Base-by-base conservation (phyloP, 2,329 filamentous ascomycete genomes). In the Cladophialophora immunda region DNA sequence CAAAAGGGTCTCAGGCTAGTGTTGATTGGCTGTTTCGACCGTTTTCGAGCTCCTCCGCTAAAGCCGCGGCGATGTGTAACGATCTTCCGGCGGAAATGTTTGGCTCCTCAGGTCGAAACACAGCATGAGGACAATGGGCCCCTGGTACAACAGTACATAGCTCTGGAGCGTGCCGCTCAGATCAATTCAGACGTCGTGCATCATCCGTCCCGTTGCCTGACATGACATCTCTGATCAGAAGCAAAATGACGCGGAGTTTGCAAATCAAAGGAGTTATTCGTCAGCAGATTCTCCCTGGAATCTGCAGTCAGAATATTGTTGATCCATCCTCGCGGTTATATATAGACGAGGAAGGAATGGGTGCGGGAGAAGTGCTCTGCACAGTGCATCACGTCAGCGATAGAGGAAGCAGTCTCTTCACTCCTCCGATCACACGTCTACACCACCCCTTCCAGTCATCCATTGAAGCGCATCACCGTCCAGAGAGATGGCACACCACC, bases 181-280 rank as follows among this genome's bases (percentile, higher is more conserved):
- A 25, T 50, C 19, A 7, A 50, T 50, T 13, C 8, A 50, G 4
- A 50, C 9, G n/a, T 25, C 45, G 38, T 50, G 45, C 45, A 50
- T 50, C 22, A 25, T 50, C 19, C 45, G 9, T 50, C 19, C 19
- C 3, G 45, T 27, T 50, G 45, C 45, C 45, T 25, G 45, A 50
- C 45, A 25, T 50, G 45, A 50, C 45, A 50, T 50, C 19, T 50
- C 45, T 50, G 45, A 25, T 50, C 45, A 25, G 45, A 25, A 6
- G 13, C 8, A 50, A 50, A 50, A 50, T 25, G 19, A 22, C 45
- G 9, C 45, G 22, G 45, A 50, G 3, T 50, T 50, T 25, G 8
- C 45, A 15, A 2, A 25, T 22, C 22, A 2, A 25, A 50, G 19
- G 45, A 50, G 22, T 2, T 50, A 50, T 50, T 25, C 45, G 45